Conservation (phyloP, 305 asterid species). For the Fraxinus greggii region DNA sequence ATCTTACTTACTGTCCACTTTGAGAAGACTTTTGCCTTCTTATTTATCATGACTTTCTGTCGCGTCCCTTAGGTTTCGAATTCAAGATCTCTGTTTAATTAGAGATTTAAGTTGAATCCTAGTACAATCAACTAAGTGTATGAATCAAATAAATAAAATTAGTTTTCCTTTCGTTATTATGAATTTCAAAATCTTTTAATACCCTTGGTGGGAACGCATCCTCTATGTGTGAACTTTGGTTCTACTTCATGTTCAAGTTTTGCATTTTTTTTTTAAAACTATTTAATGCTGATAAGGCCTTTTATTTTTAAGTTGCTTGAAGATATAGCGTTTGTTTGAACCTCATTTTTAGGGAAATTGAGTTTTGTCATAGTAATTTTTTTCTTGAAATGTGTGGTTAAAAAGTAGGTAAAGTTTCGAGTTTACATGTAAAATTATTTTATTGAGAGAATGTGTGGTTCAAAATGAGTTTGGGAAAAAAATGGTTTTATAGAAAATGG, state of each 20-base stretch:
- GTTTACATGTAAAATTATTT: background rate
- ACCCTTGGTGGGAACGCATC: background rate
- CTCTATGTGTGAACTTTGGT: background rate
- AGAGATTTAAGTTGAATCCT: background rate
- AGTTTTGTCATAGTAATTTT: background rate
- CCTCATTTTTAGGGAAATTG: background rate
- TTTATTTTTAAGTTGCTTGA: background rate
- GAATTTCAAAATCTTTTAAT: background rate
- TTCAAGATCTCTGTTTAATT: too few relatives aligned
- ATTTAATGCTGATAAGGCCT: background rate
- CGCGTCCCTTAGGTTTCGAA: background rate
- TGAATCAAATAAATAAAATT: background rate
- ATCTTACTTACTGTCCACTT: background rate
- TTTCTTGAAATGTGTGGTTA: background rate
- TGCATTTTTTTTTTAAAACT: background rate
- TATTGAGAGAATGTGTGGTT: background rate
- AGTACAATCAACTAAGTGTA: background rate
- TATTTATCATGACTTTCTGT: background rate
- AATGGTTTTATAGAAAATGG: background rate
- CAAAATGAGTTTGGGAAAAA: background rate
- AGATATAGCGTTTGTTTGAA: background rate
- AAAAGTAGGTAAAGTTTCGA: background rate
- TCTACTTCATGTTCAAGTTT: background rate
- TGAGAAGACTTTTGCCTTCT: background rate
- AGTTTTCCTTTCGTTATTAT: background rate